phyloP scores from a whole-genome alignment of 2,329 filamentous ascomycete species.

The Fusarium denticulatum region DNA sequence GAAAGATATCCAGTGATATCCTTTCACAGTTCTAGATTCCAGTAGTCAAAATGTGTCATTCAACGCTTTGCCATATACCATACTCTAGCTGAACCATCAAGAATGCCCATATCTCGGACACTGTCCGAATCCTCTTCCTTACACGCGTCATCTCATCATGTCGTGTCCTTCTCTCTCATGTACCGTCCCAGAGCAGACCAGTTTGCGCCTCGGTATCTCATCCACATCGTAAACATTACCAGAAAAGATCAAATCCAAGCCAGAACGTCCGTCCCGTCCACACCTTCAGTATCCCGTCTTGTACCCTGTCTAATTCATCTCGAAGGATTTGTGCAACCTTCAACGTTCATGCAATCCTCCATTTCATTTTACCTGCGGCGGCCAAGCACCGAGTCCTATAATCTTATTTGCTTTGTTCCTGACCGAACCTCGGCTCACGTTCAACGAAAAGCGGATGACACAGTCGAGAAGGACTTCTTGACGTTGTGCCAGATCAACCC shows the following conservation, averaged over 20 bases:
- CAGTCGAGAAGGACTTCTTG: slow-evolving; percentile 42
- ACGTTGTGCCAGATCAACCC: slow-evolving; percentile 55
- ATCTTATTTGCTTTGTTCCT: not conserved
- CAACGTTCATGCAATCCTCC: not conserved
- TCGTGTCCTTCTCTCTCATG: not conserved
- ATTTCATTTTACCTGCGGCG: not conserved
- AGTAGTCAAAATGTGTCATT: slow-evolving; percentile 5
- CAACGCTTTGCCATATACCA: slow-evolving; percentile 1
- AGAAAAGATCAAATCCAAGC: slow-evolving; percentile 4
- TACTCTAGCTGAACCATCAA: not conserved
- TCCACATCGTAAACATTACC: not conserved
- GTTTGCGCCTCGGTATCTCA: slow-evolving; percentile 35
- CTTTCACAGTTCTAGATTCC: not conserved
- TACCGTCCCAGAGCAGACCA: not conserved
- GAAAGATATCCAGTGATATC: not conserved
- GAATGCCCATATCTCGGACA: slow-evolving; percentile 25
- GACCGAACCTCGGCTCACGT: not conserved
- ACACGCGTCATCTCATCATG: slow-evolving; percentile 13
- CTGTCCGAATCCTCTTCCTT: slow-evolving; percentile 26
- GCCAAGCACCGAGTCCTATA: not conserved
- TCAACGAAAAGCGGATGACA: slow-evolving; percentile 36
- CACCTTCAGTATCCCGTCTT: slow-evolving; percentile 3
- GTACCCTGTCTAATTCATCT: not conserved
- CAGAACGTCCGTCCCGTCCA: slow-evolving; percentile 5
- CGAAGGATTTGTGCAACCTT: slow-evolving; percentile 7